Evolutionary conservation across 1,284 basidiomycete species (phyloP).

Genomic region (Papiliotrema fonsecae): DNA sequence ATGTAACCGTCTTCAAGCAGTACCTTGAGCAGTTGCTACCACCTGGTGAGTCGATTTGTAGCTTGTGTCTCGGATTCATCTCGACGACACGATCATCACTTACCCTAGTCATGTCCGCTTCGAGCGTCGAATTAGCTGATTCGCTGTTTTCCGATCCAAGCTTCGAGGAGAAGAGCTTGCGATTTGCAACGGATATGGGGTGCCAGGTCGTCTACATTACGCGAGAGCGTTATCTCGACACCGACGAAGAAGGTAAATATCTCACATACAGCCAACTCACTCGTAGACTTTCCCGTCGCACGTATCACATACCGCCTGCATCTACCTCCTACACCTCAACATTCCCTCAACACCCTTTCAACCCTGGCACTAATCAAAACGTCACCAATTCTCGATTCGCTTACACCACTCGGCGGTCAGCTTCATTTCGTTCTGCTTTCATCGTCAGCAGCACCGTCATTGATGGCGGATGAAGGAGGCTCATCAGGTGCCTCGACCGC

Average conservation of each 20-base stretch:
- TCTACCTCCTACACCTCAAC: constrained; percentile 44
- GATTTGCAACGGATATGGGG: constrained; percentile 41
- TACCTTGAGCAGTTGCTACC: constrained; percentile 39
- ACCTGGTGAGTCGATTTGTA: constrained; percentile 39
- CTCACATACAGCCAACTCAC: not conserved
- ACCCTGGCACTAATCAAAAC: constrained; percentile 95
- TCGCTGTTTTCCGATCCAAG: constrained; percentile 40
- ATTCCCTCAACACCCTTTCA: constrained; percentile 72
- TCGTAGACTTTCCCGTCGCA: constrained; percentile 23
- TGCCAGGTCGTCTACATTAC: constrained; percentile 48
- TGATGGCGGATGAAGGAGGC: constrained; percentile 24
- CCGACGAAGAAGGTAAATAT: constrained; percentile 35
- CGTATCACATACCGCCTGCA: constrained; percentile 39
- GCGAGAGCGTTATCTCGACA: constrained; percentile 29
- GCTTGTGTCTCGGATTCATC: no score
- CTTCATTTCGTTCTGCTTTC: constrained; percentile 87
- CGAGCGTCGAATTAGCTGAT: constrained; percentile 33
- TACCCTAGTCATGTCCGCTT: constrained; percentile 46
- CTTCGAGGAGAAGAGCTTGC: constrained; percentile 43
- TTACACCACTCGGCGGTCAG: constrained; percentile 73
- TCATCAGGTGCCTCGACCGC: constrained; percentile 30
- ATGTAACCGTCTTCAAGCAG: constrained; percentile 36
- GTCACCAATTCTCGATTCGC: constrained; percentile 71
- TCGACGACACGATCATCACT: no score
- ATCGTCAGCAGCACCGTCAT: constrained; percentile 19